Evolutionary conservation across 441 rosid species (phyloP).

Genomic region (Gossypium schwendimanii): DNA sequence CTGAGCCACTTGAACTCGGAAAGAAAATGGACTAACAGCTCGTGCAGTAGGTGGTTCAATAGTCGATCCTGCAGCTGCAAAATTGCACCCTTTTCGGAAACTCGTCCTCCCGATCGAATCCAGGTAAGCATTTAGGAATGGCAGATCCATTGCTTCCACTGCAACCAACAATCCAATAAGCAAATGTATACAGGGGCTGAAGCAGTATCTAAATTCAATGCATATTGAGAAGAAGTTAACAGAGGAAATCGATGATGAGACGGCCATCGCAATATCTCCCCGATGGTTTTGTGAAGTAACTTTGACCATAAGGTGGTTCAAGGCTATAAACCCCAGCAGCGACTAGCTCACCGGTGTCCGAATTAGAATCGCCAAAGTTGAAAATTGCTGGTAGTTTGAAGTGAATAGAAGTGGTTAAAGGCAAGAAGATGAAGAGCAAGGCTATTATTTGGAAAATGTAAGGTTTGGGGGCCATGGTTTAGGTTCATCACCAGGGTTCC

Average conservation of each 20-base stretch:
- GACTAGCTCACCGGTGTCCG: conserved; percentile 53
- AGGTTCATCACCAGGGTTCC: background rate
- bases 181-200: background rate
- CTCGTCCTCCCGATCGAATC: conserved; percentile 72
- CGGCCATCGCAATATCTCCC: conserved; percentile 65
- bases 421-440: conserved; percentile 29
- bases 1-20: conserved; percentile 79
- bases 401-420: conserved; percentile 30
- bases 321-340: conserved; percentile 46
- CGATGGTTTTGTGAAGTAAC: conserved; percentile 38
- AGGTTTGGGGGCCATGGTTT: conserved; percentile 33
- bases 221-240: conserved; percentile 29
- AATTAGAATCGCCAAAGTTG: conserved; percentile 64
- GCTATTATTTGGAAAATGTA: conserved; percentile 20
- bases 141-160: conserved; percentile 94
- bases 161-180: conserved; percentile 10
- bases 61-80: conserved; percentile 89
- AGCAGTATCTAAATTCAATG: background rate
- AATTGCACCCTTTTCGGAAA: conserved; percentile 80
- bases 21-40: conserved; percentile 72
- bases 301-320: conserved; percentile 41
- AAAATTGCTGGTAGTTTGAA: conserved; percentile 45
- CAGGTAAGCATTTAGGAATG: conserved; percentile 81
- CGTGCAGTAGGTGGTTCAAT: conserved; percentile 66
- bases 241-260: conserved; percentile 48